phyloP scores from a whole-genome alignment of 768 basidiomycete genomes.

The Auriculariales sp. region DNA sequence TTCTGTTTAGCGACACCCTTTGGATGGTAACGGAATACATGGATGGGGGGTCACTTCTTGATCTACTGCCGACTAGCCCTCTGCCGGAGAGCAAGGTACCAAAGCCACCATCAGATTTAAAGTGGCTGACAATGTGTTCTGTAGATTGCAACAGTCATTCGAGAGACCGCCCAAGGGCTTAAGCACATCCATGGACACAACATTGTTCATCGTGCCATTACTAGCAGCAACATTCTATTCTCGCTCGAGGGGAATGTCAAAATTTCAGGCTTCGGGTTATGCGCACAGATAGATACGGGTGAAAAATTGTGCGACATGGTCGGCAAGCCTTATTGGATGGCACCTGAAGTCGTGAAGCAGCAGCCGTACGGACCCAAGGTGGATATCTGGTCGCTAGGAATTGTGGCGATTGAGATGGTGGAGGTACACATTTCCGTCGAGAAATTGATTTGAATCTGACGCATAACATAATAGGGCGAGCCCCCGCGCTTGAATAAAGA shows the following conservation, averaged over 20 bases:
- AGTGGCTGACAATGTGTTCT: constrained; percentile 30
- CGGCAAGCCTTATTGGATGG: constrained; percentile 98
- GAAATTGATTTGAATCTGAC: too few species aligned
- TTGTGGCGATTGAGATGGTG: constrained; percentile 99
- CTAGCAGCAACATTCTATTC: constrained; percentile 89
- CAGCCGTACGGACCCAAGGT: constrained; percentile 96
- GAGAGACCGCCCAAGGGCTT: constrained; percentile 86
- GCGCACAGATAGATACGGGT: constrained; percentile 84
- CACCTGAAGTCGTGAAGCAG: constrained; percentile 94
- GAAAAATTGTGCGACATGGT: constrained; percentile 98
- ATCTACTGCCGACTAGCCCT: constrained; percentile 94
- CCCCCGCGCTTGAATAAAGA: constrained; percentile 94
- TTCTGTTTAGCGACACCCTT: constrained; percentile 72
- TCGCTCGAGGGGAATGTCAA: constrained; percentile 89
- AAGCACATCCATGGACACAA: constrained; percentile 85
- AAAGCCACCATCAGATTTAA: constrained; percentile 80
- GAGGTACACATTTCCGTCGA: too few species aligned
- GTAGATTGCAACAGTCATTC: neutral
- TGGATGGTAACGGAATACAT: constrained; percentile 99
- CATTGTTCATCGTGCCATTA: constrained; percentile 96
- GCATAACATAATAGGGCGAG: too few species aligned
- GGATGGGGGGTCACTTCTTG: constrained; percentile 95
- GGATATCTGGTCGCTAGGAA: constrained; percentile 92
- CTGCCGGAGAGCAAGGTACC: constrained; percentile 92
- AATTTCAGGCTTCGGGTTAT: constrained; percentile 97